Percentiles rank a stretch among this genome's conserved stretches.
Evolutionary conservation across 768 basidiomycete species (phyloP).

Genomic region (Hericium erinaceus): DNA sequence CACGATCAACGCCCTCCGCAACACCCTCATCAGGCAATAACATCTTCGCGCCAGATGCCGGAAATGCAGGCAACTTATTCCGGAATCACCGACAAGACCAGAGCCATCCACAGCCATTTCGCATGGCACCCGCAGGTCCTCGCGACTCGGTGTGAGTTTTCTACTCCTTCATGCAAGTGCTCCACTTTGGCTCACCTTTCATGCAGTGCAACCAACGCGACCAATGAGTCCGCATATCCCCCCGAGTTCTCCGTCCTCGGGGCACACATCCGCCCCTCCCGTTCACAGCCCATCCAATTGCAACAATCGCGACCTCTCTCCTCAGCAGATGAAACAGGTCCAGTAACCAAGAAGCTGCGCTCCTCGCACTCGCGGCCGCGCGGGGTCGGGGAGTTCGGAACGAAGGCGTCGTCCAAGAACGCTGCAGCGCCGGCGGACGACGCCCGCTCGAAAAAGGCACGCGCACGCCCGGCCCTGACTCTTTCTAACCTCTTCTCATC

Average conservation of each 20-base stretch:
- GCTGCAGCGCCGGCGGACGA: conserved; percentile 33
- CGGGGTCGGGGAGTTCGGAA: conserved; percentile 11
- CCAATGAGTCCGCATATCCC: conserved; percentile 43
- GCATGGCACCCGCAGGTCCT: conserved; percentile 43
- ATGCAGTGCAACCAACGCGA: conserved; percentile 1
- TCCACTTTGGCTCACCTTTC: background rate
- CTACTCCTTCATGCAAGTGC: background rate
- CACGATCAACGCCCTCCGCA: too few relatives aligned
- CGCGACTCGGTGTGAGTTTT: conserved; percentile 55
- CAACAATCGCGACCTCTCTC: conserved; percentile 52
- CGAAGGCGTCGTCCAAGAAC: conserved; percentile 51
- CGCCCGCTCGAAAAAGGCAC: conserved; percentile 83
- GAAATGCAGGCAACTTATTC: conserved; percentile 46
- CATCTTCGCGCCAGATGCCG: conserved; percentile 69
- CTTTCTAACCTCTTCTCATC: conserved; percentile 86
- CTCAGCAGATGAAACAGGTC: conserved; percentile 75
- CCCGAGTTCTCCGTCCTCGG: conserved; percentile 53
- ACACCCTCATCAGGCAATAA: too few relatives aligned
- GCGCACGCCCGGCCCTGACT: conserved; percentile 81
- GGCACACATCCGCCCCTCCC: conserved; percentile 28
- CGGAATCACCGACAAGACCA: conserved; percentile 33
- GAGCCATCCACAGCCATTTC: conserved; percentile 43
- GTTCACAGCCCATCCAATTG: conserved; percentile 5
- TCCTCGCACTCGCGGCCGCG: conserved; percentile 44
- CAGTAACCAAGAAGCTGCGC: conserved; percentile 66